Base-by-base conservation (phyloP, 805 yeast species). In the Yarrowia sp. region DNA sequence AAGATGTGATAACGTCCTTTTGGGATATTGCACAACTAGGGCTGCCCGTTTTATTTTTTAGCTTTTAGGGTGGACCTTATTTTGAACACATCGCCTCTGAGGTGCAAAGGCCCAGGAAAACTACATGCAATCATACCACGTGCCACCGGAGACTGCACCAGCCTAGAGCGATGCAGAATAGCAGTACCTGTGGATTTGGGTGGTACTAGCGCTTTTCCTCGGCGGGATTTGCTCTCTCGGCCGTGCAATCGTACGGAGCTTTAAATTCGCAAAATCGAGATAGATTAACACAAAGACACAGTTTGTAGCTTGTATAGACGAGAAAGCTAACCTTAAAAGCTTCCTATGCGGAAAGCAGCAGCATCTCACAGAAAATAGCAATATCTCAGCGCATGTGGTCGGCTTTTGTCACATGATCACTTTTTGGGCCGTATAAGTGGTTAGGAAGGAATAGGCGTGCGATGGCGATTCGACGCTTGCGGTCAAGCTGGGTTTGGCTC, bases 361-460 rank as follows among this genome's bases (percentile, higher is more conserved):
- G 24, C 33, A 27, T 25, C 51, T 44, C 33, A 10, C 16, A 18
- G 13, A 18, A 44, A 44, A 44, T 27, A 29, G 51, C 51, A 44
- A 44, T 12, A 27, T 25, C 35, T 8, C 25, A 13, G 24, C 24
- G 35, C 24, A 29, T 4, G 5, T 12, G 38, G 38, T 31, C 55
- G 38, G 38, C 51, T 44, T 44, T 44, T 44, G 55, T 47, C 55
- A 47, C 55, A 47, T 47, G 55, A 47, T 47, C 55, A 44, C 7
- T 24, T 16, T 16, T n/a, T 7, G n/a, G 35, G 35, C 22, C 14
- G 27, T 19, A 31, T 18, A 18, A 13, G 7, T 32, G 21, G 32
- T n/a, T n/a, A 35, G 51, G 51, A 22, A 44, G 35, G 51, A 29
- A 18, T 44, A 44, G 51, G 51, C 51, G 35, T 42, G n/a, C 4